These are phyloP conservation scores for Pleomassaria siparia DNA, from an alignment of 2,329 filamentous ascomycete genomes.

Conservation along the genomic window DNA sequence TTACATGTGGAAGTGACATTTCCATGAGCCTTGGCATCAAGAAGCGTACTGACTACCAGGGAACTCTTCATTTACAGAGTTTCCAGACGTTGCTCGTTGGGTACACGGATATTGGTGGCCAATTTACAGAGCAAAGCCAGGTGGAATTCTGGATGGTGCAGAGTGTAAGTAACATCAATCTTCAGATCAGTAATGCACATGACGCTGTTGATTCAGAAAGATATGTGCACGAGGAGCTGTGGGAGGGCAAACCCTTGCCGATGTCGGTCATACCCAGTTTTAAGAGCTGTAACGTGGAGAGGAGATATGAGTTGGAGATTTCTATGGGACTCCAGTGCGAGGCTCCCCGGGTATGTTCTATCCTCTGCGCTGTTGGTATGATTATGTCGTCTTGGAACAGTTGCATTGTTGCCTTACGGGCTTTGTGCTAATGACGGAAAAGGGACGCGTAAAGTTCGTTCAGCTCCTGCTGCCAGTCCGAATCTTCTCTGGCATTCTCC, in stretches of 20 bases:
- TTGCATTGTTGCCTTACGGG: no score
- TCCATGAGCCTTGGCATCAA: slow-evolving; percentile 10
- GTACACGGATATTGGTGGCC: slow-evolving; percentile 15
- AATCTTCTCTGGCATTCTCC: no score
- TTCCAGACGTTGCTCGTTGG: slow-evolving; percentile 20
- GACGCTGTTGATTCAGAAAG: slow-evolving; percentile 4
- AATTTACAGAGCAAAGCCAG: slow-evolving; percentile 4
- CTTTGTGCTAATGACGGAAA: no score
- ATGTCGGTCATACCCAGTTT: slow-evolving; percentile 15
- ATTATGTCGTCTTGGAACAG: no score
- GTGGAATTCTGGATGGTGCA: slow-evolving; percentile 18
- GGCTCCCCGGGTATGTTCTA: slow-evolving; percentile 3
- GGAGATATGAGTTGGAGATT: slow-evolving; percentile 19
- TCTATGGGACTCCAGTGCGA: slow-evolving; percentile 18
- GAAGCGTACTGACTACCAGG: slow-evolving; percentile 4
- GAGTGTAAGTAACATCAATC: slow-evolving; percentile 14
- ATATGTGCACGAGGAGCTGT: slow-evolving; percentile 6
- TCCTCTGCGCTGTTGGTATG: no score
- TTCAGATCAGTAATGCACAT: slow-evolving; percentile 2
- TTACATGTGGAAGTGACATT: slow-evolving; percentile 4
- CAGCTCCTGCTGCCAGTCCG: no score
- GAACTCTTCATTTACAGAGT: slow-evolving; percentile 13
- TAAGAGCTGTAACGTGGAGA: slow-evolving; percentile 11
- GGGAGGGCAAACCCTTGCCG: slow-evolving; percentile 7
- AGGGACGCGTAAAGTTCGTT: not conserved